Percentiles rank a stretch among this genome's conserved stretches.
Evolutionary conservation across 2,329 filamentous ascomycete species (phyloP).

Genomic region (Tolypocladium nubicola): DNA sequence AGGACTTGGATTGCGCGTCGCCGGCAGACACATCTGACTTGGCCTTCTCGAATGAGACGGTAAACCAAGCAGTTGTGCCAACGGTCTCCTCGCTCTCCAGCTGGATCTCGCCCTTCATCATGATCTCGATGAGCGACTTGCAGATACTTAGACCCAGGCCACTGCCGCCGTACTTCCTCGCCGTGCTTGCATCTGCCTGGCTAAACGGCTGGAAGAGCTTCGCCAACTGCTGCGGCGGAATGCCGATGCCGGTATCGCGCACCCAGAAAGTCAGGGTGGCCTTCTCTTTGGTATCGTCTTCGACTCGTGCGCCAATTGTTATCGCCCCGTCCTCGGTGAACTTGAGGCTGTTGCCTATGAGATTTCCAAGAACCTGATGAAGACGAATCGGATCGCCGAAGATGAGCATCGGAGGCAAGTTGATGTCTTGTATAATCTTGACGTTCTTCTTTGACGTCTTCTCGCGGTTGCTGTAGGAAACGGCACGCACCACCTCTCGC

Average conservation of each 20-base stretch:
- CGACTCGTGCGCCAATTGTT: constrained; percentile 67
- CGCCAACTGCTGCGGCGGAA: constrained; percentile 68
- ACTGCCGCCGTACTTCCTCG: constrained; percentile 83
- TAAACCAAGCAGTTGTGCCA: constrained; percentile 68
- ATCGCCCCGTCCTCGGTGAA: constrained; percentile 84
- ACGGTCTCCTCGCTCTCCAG: constrained; percentile 65
- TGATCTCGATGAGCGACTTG: constrained; percentile 86
- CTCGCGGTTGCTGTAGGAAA: constrained; percentile 55
- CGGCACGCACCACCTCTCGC: constrained; percentile 54
- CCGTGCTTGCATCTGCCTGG: constrained; percentile 84
- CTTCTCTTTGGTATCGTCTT: constrained; percentile 57
- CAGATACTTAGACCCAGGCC: constrained; percentile 88
- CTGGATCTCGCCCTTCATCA: constrained; percentile 78
- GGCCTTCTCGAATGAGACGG: constrained; percentile 76
- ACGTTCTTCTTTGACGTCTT: constrained; percentile 53
- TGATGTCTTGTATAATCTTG: constrained; percentile 59
- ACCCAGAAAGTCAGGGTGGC: constrained; percentile 78
- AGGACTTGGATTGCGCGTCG: constrained; percentile 32
- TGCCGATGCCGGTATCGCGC: constrained; percentile 83
- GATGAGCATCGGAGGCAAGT: constrained; percentile 61
- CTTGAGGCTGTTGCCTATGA: constrained; percentile 88
- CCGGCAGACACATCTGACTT: constrained; percentile 48
- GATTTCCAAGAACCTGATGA: constrained; percentile 64
- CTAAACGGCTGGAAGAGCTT: constrained; percentile 90
- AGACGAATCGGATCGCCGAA: constrained; percentile 56